Evolutionary conservation across 2,329 filamentous ascomycete genomes (phyloP).

Genomic region (Calonectria naviculata): DNA sequence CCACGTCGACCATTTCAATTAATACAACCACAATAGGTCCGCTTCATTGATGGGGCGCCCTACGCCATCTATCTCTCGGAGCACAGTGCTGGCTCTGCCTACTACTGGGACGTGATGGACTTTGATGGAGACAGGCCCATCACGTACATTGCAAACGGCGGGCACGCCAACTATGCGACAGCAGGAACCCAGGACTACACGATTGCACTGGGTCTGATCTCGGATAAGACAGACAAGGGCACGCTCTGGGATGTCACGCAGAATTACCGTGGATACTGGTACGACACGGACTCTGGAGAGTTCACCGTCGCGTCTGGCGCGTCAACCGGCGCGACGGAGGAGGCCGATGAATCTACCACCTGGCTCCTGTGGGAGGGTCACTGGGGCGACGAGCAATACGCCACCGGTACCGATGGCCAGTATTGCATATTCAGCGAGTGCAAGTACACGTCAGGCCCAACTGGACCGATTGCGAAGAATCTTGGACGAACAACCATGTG

Average conservation of each 20-base stretch:
- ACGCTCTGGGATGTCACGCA: not conserved
- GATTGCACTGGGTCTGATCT: not conserved
- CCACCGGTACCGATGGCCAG: not conserved
- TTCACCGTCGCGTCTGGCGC: not conserved
- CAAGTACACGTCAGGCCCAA: not conserved
- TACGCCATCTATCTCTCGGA: not conserved
- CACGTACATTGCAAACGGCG: not conserved
- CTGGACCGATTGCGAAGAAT: not conserved
- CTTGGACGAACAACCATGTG: not conserved
- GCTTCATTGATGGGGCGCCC: not conserved
- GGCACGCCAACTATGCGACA: not conserved
- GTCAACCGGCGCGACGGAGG: not conserved
- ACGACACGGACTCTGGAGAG: not conserved
- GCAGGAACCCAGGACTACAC: not conserved
- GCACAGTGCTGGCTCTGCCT: not conserved
- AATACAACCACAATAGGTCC: too few relatives aligned
- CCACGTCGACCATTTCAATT: too few relatives aligned
- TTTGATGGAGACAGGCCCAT: not conserved
- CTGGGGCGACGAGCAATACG: not conserved
- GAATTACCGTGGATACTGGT: not conserved
- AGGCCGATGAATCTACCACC: not conserved
- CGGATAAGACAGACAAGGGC: not conserved
- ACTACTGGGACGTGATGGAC: conserved; percentile 1
- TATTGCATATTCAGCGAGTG: not conserved
- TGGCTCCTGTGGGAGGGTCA: not conserved